Evolutionary conservation across 192 early-diverging fungal genomes (phyloP), one percentile per base, ranked within the genome.

Genomic region (Coemansia sp.): DNA sequence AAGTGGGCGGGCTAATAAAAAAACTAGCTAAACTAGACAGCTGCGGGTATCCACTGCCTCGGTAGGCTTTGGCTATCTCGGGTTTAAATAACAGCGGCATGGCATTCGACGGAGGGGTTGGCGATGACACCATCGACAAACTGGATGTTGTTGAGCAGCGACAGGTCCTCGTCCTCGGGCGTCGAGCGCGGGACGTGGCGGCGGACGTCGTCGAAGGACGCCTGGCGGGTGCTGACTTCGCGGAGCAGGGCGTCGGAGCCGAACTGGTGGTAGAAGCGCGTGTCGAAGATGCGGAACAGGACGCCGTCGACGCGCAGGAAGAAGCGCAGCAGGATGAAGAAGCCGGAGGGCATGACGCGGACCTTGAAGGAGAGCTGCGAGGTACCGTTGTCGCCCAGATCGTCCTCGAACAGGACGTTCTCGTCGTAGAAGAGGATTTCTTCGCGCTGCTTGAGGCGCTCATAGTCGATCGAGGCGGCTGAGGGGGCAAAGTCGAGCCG

Each of bases 361-460:
- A 96, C 73, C 60, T 89, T 87, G 37, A 86, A 87, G 1, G 80
- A 83, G 26, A 94, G 67, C 47, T 90, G 79, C 11, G 92, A 88
- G 0, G 85, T 84, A 20, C 96, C 96, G 64, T 97, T 97, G 58
- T 99, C 96, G 17, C 87, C 92, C 47, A 99, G 73, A 67, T 99
- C 96, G 62, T 99, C 96, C 63, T 99, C 96, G 62, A 85, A 99
- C 41, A 99, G 76, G 1, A 93, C 84, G 45, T 93, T 84, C 56
- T 99, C 93, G 68, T 96, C 94, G 62, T 91, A 99, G 62, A 92
- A 96, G 40, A 94, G 64, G 31, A 99, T 99, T 0, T 88, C 88
- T 44, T 99, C 95, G 11, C 76, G 85, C 18, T 65, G 44, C 54
- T 76, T 87, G 11, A 99, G 83, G 45, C 81, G 80, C 6, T 85